Evolutionary conservation across 2,329 filamentous ascomycete species (phyloP), one percentile per base, ranked within the genome.

Genomic region (Xylaria sp.): DNA sequence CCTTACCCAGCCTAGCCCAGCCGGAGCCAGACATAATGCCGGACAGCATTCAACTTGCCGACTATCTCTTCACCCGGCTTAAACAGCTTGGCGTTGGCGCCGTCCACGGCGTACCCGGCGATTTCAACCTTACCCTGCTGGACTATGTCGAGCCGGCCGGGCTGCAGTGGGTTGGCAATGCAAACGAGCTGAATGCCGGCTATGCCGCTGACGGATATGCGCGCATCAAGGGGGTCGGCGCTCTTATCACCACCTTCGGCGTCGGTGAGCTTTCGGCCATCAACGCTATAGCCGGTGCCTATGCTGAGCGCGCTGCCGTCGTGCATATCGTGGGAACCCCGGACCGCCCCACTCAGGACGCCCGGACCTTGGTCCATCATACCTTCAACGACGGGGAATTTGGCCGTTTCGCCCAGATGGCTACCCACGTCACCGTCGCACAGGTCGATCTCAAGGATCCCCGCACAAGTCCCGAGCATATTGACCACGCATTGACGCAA

Each of bases 171-270:
- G 82, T 85, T 12, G 86, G 86, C 67, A 88, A 85, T 68, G 81
- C 83, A 62, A 89, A 89, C 71, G 87, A 89, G 75, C 81, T 89
- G 56, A 88, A 88, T 69, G 84, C 84, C 3, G 85, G 81, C 2
- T 88, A 88, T 67, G 85, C 86, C 0, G 84, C 85, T 2, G 87
- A 89, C 69, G 87, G 85, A 1, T 89, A 89, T 70, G 82, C 84
- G 3, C 79, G 87, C 13, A 81, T 87, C 66, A 87, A 86, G 69
- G 84, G 84, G 6, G 76, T 85, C 7, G 78, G 79, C 6, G 82
- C 81, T 41, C 73, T 88, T 8, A 79, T 89, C 36, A 90, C 88
- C 0, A 89, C 87, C 0, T 88, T 88, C 72, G 88, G 87, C 4
- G 87, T 90, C 1, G 88, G 87, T 9, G 83, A 85, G 68, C 77